Evolutionary conservation across 140 eudicot genomes (phyloP), one percentile per base, ranked within the genome.

Genomic region (Ambrosia hybrid): DNA sequence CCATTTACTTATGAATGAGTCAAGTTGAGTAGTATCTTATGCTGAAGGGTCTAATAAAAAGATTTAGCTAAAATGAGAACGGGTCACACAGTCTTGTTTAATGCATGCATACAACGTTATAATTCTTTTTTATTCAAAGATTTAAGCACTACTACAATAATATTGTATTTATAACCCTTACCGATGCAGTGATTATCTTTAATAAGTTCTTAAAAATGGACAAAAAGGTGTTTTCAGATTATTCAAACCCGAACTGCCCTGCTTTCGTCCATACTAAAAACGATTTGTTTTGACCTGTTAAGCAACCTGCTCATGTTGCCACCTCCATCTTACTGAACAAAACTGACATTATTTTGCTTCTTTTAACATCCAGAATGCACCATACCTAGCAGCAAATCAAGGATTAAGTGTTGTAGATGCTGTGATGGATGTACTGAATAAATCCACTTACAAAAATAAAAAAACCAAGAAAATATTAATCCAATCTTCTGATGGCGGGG

Each of bases 371-470:
- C 85, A 94, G 99, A 82, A 94, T 76, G 99, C 97, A 41, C 76
- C 81, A 37, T 94, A 88, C 82, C 89, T 94, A 37, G 99, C 97
- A 65, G 72, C 72, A 64, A 77, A 83, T 30, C 83, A 85, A 73
- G 97, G 99, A 30, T 57, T 94, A 78, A 83, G 83, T 39, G 83
- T 94, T 30, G 83, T 76, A 17, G 92, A 83, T 73, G 95, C 96
- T n/a, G 99, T 94, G 57, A 73, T 83, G 77, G 83, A 76, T 68
- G 89, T 82, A 49, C 67, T 94, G 56, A 70, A 64, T 34, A 86
- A 76, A n/a, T 79, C 90, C 9, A 88, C 82, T 12, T 84, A 74
- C 55, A 78, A 39, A 21, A 76, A 78, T 14, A 84, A 80, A 68
- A 84, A 73, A 5, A 67, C 71, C 9, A 88, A 90, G 79, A 83